These are phyloP conservation scores for Simplicillium sp. DNA, from an alignment of 2,329 filamentous ascomycete genomes.

Conservation along the genomic window DNA sequence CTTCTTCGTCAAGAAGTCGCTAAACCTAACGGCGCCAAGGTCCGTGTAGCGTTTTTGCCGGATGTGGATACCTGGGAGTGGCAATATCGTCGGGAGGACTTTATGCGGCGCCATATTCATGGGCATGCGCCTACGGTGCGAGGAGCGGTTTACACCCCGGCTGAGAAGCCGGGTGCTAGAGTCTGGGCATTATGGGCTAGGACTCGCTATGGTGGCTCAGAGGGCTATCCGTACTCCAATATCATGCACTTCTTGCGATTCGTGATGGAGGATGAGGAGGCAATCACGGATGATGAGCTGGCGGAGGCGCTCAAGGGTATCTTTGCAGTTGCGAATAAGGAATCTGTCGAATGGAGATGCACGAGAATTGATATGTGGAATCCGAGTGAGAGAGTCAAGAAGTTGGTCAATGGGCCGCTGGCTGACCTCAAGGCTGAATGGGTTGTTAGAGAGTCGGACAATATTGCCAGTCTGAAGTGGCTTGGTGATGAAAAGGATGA, in stretches of 20 bases:
- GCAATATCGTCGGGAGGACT: constrained; percentile 71
- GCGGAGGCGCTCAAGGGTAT: constrained; percentile 50
- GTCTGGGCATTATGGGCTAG: constrained; percentile 69
- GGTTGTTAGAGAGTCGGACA: constrained; percentile 51
- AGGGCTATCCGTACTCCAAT: constrained; percentile 45
- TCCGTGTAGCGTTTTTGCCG: constrained; percentile 22
- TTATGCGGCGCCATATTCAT: constrained; percentile 57
- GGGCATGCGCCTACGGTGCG: constrained; percentile 47
- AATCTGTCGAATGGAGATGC: constrained; percentile 65
- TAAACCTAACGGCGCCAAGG: constrained; percentile 15
- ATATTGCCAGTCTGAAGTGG: constrained; percentile 65
- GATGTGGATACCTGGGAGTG: constrained; percentile 31
- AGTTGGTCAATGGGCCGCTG: constrained; percentile 30
- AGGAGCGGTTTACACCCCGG: constrained; percentile 56
- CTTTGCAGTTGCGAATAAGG: constrained; percentile 54
- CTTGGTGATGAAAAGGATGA: constrained; percentile 44
- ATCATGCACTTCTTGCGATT: constrained; percentile 61
- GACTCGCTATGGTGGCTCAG: constrained; percentile 49
- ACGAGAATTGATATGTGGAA: constrained; percentile 75
- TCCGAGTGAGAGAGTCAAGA: constrained; percentile 46
- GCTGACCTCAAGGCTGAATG: constrained; percentile 38
- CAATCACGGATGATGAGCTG: constrained; percentile 30
- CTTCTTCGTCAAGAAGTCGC: constrained; percentile 47
- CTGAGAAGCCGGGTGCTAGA: constrained; percentile 36
- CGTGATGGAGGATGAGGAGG: constrained; percentile 49